Evolutionary conservation across 106 monocot species (phyloP).

Genomic region (Hemerocallis citrina): DNA sequence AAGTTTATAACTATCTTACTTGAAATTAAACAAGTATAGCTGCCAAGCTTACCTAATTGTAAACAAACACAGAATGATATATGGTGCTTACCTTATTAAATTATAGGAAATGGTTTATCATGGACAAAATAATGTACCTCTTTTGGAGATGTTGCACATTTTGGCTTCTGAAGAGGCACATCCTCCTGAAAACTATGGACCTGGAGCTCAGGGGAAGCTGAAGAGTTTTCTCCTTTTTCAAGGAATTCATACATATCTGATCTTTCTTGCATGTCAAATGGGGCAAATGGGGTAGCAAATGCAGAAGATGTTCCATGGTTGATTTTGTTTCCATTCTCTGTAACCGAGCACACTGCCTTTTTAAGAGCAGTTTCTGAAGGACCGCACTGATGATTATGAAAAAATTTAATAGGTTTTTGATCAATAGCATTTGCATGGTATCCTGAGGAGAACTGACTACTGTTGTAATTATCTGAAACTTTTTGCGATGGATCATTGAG

Average conservation of each 20-base stretch:
- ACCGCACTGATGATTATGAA: slow-evolving; percentile 17
- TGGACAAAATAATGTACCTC: slow-evolving; percentile 15
- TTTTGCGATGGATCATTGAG: slow-evolving; percentile 20
- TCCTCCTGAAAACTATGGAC: slow-evolving; percentile 1
- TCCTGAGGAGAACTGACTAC: slow-evolving; percentile 4
- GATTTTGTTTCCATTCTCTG: slow-evolving; percentile 5
- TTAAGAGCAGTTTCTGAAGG: neutral
- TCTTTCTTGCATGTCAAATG: slow-evolving; percentile 3
- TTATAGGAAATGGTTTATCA: too few species aligned
- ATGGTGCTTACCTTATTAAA: too few species aligned
- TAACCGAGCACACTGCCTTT: slow-evolving; percentile 1
- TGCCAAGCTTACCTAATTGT: too few species aligned
- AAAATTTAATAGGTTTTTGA: slow-evolving; percentile 10
- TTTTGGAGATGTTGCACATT: neutral
- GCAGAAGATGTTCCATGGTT: slow-evolving; percentile 6
- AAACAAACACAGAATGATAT: too few species aligned
- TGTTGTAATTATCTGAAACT: neutral
- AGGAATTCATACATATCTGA: slow-evolving; percentile 11
- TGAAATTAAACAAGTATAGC: too few species aligned
- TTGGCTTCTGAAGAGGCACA: slow-evolving; percentile 4
- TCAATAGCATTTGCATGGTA: slow-evolving; percentile 10
- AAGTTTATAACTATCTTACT: too few species aligned
- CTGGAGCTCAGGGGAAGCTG: too few species aligned
- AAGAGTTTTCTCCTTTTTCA: slow-evolving; percentile 3
- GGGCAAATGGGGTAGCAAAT: neutral